Base-by-base conservation (phyloP, 768 basidiomycete genomes). In the Serendipita sp. region DNA sequence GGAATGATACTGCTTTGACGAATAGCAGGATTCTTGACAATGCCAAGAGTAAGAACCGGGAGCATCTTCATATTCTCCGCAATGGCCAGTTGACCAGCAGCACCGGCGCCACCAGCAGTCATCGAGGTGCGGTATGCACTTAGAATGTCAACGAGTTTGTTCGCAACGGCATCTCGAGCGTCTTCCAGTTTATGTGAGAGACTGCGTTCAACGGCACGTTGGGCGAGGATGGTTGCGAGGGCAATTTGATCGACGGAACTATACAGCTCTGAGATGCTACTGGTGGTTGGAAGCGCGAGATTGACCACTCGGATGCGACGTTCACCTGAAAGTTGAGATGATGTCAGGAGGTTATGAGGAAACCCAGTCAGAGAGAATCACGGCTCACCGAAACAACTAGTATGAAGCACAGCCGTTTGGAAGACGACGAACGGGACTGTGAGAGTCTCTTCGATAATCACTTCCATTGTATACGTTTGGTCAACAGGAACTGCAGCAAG, bases 401-500 rank as follows among this genome's bases (percentile, higher is more conserved):
- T 96, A 72, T 97, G 93, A 27, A 98, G 78, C 18, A 97, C 85
- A 11, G 91, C 95, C 33, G 92, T 93, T 73, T 97, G 95, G 74
- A 97, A 78, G 40, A 96, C 93, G 48, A 96, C 91, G 70, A 91
- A 91, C 0, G 94, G 88, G 31, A 87, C 79, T 0, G 87, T 91
- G 68, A 98, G 81, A 40, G 88, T 87, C 73, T 98, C 95, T 72
- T 98, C 95, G 67, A 98, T 90, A 72, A 94, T 88, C 10, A 97
- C 79, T 73, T 98, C 95, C 70, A 98, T 94, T 10, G 87, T 87
- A 72, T 98, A 98, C 16, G 89, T 92, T 73, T 96, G 90, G 70
- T 98, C 93, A 69, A 88, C 84, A 15, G 95, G 92, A n/a, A 98
- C 94, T 5, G 92, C 87, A 1, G 95, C 93, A 81, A 97, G 88